Evolutionary conservation across 129 eudicot genomes (phyloP), one percentile per base, ranked within the genome.

Genomic region (Chrysanthemum seticuspe): DNA sequence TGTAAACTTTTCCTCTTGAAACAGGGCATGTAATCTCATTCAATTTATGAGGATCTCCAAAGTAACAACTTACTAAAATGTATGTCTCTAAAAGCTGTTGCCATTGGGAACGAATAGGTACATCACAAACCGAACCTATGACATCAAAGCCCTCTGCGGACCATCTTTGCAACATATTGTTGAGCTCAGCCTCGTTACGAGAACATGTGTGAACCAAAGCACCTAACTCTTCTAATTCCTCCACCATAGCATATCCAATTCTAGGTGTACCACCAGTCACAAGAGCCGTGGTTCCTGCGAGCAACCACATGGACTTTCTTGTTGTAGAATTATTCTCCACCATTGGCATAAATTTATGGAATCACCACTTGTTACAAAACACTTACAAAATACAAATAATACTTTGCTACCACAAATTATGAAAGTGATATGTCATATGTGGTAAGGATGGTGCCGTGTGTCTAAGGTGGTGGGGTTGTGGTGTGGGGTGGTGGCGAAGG

Each of bases 81-180:
- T 86, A 82, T 13, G 71, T 77, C 15, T 78, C 83, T 21, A 89
- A 36, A 19, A 89, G 92, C 68, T 86, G 81, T 62, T 71, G 54
- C 31, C 92, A 72, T 36, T 89, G 88, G 18, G 77, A 61, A 49
- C 78, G 58, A 69, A 83, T 82, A 10, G 86, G 62, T 14, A 78
- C 79, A 63, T 89, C 89, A 25, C 91, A 89, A n/a, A 86, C 88
- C 3, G 88, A 89, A 52, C 92, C 92, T 31, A 78, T 58, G 14
- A 89, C 92, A 19, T 61, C 13, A 40, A 74, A 82, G 4, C 92
- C 92, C 77, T 84, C 86, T 2, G 76, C 67, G 2, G 45, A 23
- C 66, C 66, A 61, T 61, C 29, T 12, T 57, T 19, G 13, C 23
- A 57, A 18, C 66, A 23, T 6, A 7, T 61, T 23, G 45, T 25